These are phyloP conservation scores for Paramecium sonneborni DNA, from an alignment of 73 alveolate species.

Conservation along the genomic window DNA sequence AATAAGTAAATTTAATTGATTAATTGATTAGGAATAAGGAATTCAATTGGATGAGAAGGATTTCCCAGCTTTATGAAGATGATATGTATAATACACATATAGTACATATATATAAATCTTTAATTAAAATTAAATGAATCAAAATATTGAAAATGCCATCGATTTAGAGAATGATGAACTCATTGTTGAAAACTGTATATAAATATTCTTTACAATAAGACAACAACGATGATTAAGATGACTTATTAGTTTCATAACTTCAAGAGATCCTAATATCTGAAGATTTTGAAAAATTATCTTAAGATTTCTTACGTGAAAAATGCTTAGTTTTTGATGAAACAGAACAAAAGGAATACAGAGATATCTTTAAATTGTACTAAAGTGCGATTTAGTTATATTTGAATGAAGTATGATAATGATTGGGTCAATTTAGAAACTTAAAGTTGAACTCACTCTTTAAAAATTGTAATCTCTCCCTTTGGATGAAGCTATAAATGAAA, in stretches of 20 bases:
- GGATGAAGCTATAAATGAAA: slow-evolving; percentile 38
- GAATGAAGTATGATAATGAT: background rate
- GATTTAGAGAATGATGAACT: slow-evolving; percentile 18
- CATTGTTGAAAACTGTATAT: background rate
- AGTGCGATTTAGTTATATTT: background rate
- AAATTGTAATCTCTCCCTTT: background rate
- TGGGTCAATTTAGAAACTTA: background rate
- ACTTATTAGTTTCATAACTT: background rate
- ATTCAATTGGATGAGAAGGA: background rate
- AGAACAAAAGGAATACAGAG: background rate
- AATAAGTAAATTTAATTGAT: background rate
- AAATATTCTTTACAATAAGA: background rate
- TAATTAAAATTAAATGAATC: background rate
- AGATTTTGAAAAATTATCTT: slow-evolving; percentile 27
- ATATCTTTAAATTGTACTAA: background rate
- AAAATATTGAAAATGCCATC: slow-evolving; percentile 5
- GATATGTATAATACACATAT: slow-evolving; percentile 12
- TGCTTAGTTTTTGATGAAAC: background rate
- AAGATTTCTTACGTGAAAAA: slow-evolving; percentile 21
- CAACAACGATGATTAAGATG: slow-evolving; percentile 4
- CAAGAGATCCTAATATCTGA: slow-evolving; percentile 37
- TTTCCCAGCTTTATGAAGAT: slow-evolving; percentile 44
- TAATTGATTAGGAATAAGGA: background rate
- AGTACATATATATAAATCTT: slow-evolving; percentile 41
- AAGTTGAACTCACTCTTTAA: background rate